phyloP scores from a whole-genome alignment of 495 filamentous ascomycete genomes.

The Penicillium bovifimosum region DNA sequence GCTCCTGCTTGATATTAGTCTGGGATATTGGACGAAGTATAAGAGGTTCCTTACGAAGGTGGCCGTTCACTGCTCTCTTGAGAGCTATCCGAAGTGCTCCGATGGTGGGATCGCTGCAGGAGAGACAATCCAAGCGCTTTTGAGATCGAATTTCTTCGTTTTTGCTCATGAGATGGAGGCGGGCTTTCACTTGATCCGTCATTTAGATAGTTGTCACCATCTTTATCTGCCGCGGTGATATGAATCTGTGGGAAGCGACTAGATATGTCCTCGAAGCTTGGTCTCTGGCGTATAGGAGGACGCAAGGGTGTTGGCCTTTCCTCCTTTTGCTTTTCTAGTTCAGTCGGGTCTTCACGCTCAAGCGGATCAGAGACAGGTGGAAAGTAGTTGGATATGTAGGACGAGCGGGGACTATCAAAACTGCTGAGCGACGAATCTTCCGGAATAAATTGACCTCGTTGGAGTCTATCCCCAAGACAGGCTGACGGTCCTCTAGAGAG shows the following conservation, averaged over 20 bases:
- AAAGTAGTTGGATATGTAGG: conserved; percentile 18
- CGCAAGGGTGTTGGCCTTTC: conserved; percentile 12
- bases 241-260: conserved; percentile 29
- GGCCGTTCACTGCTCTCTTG: conserved; percentile 16
- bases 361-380: conserved; percentile 4
- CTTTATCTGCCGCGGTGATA: conserved; percentile 24
- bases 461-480: conserved; percentile 30
- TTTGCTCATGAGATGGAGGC: conserved; percentile 10
- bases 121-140: conserved; percentile 11
- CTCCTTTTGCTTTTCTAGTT: not conserved
- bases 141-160: conserved; percentile 1
- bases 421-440: conserved; percentile 35
- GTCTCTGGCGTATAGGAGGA: conserved; percentile 21
- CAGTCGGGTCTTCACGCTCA: not conserved
- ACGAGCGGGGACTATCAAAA: conserved; percentile 30
- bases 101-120: conserved; percentile 10
- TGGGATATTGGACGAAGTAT: not conserved
- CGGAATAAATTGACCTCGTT: conserved; percentile 18
- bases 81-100: conserved; percentile 16
- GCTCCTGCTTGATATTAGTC: conserved; percentile 2
- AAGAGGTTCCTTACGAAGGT: conserved; percentile 11
- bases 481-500: conserved; percentile 23
- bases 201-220: conserved; percentile 17
- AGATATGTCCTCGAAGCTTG: conserved; percentile 19
- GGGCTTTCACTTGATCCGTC: conserved; percentile 17